Evolutionary conservation across 768 basidiomycete genomes (phyloP), one percentile per base, ranked within the genome.

Genomic region (Phylloporus arenicola): DNA sequence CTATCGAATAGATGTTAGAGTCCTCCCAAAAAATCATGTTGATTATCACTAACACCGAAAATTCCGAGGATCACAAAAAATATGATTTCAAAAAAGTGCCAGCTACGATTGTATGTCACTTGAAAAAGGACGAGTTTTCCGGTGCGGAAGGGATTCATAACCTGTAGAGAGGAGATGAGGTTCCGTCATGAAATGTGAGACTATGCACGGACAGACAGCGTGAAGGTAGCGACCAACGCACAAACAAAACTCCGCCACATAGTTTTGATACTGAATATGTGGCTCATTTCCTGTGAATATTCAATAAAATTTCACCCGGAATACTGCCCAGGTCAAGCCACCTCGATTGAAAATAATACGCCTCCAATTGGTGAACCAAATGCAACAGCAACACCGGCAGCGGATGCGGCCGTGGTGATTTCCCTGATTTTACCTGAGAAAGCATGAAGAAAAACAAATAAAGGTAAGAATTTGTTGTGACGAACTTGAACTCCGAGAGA

Each of bases 191-290:
- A 41, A 34, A 33, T 20, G 54, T 64, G 53, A 53, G 52, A 50
- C 59, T 42, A 9, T 47, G 40, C 19, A 78, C 92, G 60, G 53
- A 96, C 95, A 29, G 95, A 88, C 29, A 99, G 74, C 1, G 95
- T 95, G 59, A 98, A 89, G 1, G 95, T 97, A 13, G 96, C 96
- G 42, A 98, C 87, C 42, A 99, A 76, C 30, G 96, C 96, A 67
- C 96, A 98, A 64, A 98, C 86, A 68, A 98, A 96, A 63, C 91
- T 94, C 61, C 86, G 77, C 95, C 95, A 98, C 92, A 98, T 96
- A 5, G 95, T 98, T 68, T 92, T 87, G 70, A 94, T 94, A 50
- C 88, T 95, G 68, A 97, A 98, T 34, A 82, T 86, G 66, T 92
- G 88, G 68, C 91, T 95, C 96, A 99, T 99, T 82, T 99, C 96